Evolutionary conservation across 163 green algal genomes (phyloP), one percentile per base, ranked within the genome.

Genomic region (Chloromonas sp.): DNA sequence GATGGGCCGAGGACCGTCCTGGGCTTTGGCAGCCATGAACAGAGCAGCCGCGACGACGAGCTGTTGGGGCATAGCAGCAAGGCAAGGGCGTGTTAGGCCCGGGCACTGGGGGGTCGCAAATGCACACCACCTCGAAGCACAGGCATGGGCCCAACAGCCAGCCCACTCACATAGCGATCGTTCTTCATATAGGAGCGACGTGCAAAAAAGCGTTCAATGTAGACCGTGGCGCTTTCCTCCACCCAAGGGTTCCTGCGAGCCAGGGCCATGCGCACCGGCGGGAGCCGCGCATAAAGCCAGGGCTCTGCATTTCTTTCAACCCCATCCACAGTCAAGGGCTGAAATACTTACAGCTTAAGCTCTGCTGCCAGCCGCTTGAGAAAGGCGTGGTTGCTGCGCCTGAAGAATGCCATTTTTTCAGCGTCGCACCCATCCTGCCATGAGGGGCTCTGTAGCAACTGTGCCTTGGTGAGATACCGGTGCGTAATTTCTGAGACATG

Each of bases 101-200:
- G 36, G 36, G 36, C 36, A 36, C 36, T 36, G 36, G 36, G 36
- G 36, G 36, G 36, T 36, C 36, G 36, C 36, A 36, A 36, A 36
- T 36, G 36, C 36, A 36, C 36, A 36, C 36, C 36, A 36, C 36
- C 36, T 36, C 36, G 36, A 36, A 36, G 36, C 36, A 36, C 36
- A 36, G 36, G 36, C 36, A 36, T 36, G 36, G 36, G 36, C 36
- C 36, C 36, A 36, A 36, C 36, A 36, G 36, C 36, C 36, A 36
- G 2, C 13, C 60, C 70, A 84, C 81, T 79, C 70, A 84, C 81
- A 60, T 70, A 84, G 81, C 81, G 81, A 58, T 84, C 81, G 81
- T 84, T 84, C 8, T 66, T 66, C 14, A n/a, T 15, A 60, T 70
- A 84, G 81, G 66, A 80, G 66, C 81, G 62, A 57, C 61, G 61